phyloP scores from a whole-genome alignment of 306 rosid species.

The Pachyrhizus erosus region DNA sequence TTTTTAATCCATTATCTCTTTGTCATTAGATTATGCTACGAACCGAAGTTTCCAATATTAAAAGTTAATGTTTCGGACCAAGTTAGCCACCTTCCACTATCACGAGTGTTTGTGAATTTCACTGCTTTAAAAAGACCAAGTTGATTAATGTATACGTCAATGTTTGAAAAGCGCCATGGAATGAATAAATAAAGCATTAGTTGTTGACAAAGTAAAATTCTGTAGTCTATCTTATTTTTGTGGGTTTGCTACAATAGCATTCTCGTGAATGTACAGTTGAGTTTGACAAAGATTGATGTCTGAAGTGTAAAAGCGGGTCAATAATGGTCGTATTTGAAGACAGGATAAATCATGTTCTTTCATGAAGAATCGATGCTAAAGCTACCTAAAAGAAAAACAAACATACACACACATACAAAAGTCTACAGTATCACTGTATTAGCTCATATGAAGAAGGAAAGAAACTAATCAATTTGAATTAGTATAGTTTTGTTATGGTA shows the following conservation, averaged over 20 bases:
- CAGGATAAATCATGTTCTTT: conserved; percentile 28
- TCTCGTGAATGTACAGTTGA: conserved; percentile 50
- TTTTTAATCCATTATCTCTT: background rate
- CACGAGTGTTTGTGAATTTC: conserved; percentile 22
- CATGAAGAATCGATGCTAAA: conserved; percentile 45
- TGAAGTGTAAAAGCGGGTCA: conserved; percentile 35
- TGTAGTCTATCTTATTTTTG: conserved; percentile 32
- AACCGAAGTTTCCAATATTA: background rate
- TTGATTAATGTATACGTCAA: conserved; percentile 29
- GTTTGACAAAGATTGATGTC: conserved; percentile 43
- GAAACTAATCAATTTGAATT: conserved; percentile 12
- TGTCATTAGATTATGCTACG: conserved; percentile 20
- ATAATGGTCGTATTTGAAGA: conserved; percentile 41
- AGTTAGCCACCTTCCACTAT: conserved; percentile 3
- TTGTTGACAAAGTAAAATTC: conserved; percentile 32
- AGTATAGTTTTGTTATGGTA: background rate
- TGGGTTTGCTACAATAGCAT: conserved; percentile 41
- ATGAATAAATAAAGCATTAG: conserved; percentile 36
- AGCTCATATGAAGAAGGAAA: background rate
- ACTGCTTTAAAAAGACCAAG: conserved; percentile 11
- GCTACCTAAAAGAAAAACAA: background rate
- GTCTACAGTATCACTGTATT: background rate
- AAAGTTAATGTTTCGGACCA: conserved; percentile 29
- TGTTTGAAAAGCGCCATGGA: conserved; percentile 21
- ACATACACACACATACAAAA: background rate